Base-by-base conservation (phyloP, 2,329 filamentous ascomycete genomes). In the Emericellopsis atlantica region DNA sequence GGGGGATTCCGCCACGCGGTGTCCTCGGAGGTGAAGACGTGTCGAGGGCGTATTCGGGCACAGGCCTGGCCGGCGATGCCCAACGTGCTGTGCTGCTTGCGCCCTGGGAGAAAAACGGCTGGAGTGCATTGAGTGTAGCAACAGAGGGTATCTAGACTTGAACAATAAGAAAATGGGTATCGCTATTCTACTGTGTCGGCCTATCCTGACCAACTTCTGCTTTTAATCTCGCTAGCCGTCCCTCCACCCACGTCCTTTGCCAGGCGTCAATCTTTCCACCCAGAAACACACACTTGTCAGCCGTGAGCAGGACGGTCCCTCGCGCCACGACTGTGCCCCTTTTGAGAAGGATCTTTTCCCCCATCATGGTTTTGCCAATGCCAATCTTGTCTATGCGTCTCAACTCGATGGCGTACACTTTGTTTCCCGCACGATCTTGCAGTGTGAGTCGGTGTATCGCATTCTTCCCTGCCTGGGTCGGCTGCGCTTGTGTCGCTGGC, bases 231-330 rank as follows among this genome's bases (percentile, higher is more conserved):
- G 69, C 71, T 57, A 95, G 79, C 47, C 84, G 72, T 2, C 76
- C 77, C 12, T 79, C 76, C 37, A 70, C 69, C 90, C 90, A 96
- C 7, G 69, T 69, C 54, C 76, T 80, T 54, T 96, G 85, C 69
- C 88, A 76, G 0, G 66, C 67, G 41, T 95, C 88, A 36, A 96
- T 73, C 62, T 85, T 93, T 0, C 92, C 92, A 2, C 92, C 92
- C n/a, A 95, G 60, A 2, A 94, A 54, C n/a, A 74, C 70, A 41
- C 78, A 80, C 43, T 60, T 77, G 2, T 64, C 65, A 2, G 85
- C 79, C 46, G 87, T 81, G 16, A 98, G 65, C 59, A 96, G 62
- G n/a, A 94, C 53, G 39, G 84, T 73, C 1, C 88, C 92, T 42
- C 90, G 71, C 5, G 84, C 76, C 3, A 93, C 76, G 6, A 77